phyloP scores from a whole-genome alignment of 257 asterid genomes.

The Coffea eugenioides region DNA sequence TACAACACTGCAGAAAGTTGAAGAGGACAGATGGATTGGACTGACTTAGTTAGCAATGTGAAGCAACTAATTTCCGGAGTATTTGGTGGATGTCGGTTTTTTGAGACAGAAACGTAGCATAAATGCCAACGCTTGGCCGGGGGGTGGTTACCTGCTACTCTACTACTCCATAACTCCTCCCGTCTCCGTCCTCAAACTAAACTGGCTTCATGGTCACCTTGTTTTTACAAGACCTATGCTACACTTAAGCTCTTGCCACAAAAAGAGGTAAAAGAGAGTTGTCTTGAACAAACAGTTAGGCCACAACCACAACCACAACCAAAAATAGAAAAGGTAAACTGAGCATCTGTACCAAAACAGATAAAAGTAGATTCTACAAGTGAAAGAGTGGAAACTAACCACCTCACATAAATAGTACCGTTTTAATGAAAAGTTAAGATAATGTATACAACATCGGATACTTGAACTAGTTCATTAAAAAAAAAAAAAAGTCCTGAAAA shows the following conservation, averaged over 20 bases:
- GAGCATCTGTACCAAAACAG: neutral
- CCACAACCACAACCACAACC: neutral
- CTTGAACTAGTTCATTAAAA: neutral
- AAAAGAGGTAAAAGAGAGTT: neutral
- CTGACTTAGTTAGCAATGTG: neutral
- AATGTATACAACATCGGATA: neutral
- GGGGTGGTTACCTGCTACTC: neutral
- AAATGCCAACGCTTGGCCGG: neutral
- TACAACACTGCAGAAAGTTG: neutral
- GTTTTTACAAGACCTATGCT: neutral
- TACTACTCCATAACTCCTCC: neutral
- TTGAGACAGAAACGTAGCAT: neutral
- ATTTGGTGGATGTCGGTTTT: neutral
- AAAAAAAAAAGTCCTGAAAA: neutral
- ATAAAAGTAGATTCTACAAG: neutral
- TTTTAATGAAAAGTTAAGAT: no score
- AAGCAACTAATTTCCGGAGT: neutral
- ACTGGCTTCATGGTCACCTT: neutral
- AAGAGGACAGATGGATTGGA: conserved; percentile 2
- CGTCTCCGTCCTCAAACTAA: neutral
- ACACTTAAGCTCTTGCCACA: neutral
- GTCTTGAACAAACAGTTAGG: neutral
- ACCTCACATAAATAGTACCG: neutral
- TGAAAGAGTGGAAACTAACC: no score
- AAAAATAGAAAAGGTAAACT: neutral